A percentile compares a stretch with the other conserved stretches of the same genome.
Evolutionary conservation across 1,139 yeast species (phyloP).

Genomic region (Sugiyamaella novakii): DNA sequence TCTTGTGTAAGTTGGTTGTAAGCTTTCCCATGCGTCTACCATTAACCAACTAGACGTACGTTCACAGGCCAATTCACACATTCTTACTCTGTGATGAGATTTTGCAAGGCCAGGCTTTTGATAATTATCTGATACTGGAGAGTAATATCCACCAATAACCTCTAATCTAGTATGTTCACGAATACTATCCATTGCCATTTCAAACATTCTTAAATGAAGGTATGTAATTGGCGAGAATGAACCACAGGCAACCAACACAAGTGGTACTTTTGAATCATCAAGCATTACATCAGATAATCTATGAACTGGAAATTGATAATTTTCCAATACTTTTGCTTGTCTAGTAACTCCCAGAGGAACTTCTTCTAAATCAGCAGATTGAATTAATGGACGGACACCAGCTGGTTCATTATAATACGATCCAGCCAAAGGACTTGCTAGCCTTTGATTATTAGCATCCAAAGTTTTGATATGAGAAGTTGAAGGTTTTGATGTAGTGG

Average conservation of each 20-base stretch:
- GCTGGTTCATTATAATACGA: constrained; percentile 37
- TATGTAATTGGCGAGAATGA: constrained; percentile 95
- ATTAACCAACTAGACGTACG: constrained; percentile 95
- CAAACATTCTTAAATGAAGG: constrained; percentile 93
- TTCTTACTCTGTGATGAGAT: constrained; percentile 85
- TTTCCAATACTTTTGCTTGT: constrained; percentile 70
- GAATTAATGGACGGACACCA: constrained; percentile 41
- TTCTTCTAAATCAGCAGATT: constrained; percentile 92
- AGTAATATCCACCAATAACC: constrained; percentile 93
- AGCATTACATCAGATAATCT: constrained; percentile 70
- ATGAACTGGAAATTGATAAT: constrained; percentile 83
- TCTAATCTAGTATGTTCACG: constrained; percentile 91
- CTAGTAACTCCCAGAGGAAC: constrained; percentile 92
- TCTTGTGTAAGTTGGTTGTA: constrained; percentile 87
- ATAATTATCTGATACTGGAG: constrained; percentile 96
- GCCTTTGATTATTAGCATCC: constrained; percentile 2
- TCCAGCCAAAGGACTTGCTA: constrained; percentile 17
- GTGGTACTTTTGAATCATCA: constrained; percentile 80
- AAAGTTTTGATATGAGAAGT: neutral
- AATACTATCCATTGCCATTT: constrained; percentile 96
- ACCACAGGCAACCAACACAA: constrained; percentile 96
- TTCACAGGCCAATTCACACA: constrained; percentile 98
- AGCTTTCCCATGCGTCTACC: constrained; percentile 99
- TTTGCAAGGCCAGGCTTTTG: constrained; percentile 91
- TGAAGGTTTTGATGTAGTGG: neutral